Base-by-base conservation (phyloP, 768 basidiomycete species). In the Clathrus columnatus region DNA sequence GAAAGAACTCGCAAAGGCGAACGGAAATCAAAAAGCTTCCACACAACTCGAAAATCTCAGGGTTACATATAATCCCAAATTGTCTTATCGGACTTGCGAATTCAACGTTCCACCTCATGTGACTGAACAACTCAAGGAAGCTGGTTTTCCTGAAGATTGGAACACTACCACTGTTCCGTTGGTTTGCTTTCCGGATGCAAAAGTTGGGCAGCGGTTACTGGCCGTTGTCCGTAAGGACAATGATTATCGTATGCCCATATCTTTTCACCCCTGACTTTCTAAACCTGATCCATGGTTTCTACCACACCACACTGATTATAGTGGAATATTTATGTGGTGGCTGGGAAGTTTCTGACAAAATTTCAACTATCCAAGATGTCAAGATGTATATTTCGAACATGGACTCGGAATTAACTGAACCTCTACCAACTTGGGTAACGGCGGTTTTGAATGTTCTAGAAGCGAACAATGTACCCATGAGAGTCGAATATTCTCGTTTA, bases 81-180 rank as follows among this genome's bases (percentile, higher is more conserved):
- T 65, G 53, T 52, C 46, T n/a, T 66, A 65, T 36, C 41, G 53
- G 7, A 61, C 58, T 24, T 55, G 50, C 20, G 28, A 52, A 24
- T 63, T 59, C 48, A 36, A 58, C 17, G 54, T 64, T 28, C 41
- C 57, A 3, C 59, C 60, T 3, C 23, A 42, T 4, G 11, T 62
- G 17, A 64, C 10, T 51, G 58, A 21, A 23, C 58, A 28, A 56
- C 56, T 44, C 48, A 60, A 6, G 59, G 61, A 7, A 51, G 29
- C 28, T 41, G 60, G 11, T 21, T 42, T 27, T 36, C 57, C 18
- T 23, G 43, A 20, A 17, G 36, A 26, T 36, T 57, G 32, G 20
- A 14, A 41, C 5, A 41, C 8, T 21, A 41, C 32, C 8, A 43
- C 30, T 1, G 20, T 30, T 6, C 21, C 50, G 4, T 50, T 50